A percentile compares a stretch with the other conserved stretches of the same genome.
These are phyloP conservation scores for Leucogyrophana mollusca DNA, from an alignment of 768 basidiomycete genomes.

Conservation along the genomic window DNA sequence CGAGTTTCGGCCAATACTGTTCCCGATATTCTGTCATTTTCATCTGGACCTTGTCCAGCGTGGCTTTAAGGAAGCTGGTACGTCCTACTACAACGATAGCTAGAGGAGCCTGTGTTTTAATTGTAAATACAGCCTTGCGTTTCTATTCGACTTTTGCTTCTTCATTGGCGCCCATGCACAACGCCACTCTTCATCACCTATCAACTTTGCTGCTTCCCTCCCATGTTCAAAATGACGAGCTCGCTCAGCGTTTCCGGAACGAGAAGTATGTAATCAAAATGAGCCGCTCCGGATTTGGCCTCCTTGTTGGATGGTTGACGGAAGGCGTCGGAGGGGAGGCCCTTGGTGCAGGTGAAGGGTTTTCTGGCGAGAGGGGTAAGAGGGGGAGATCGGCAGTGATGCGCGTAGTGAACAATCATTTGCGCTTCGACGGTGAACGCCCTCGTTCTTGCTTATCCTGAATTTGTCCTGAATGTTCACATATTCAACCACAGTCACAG, in stretches of 20 bases:
- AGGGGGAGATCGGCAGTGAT: slow-evolving; percentile 88
- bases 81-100: slow-evolving; percentile 21
- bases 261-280: slow-evolving; percentile 91
- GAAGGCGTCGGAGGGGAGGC: slow-evolving; percentile 88
- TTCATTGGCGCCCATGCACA: slow-evolving; percentile 65
- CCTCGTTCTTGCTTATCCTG: background rate
- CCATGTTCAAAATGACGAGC: slow-evolving; percentile 81
- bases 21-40: slow-evolving; percentile 97
- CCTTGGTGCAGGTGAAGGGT: slow-evolving; percentile 76
- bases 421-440: slow-evolving; percentile 85
- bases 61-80: slow-evolving; percentile 89
- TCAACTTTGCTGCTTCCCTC: slow-evolving; percentile 77
- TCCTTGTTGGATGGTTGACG: slow-evolving; percentile 94
- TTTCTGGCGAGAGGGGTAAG: slow-evolving; percentile 77
- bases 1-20: slow-evolving; percentile 90
- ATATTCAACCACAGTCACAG: slow-evolving; percentile 53
- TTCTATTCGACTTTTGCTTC: slow-evolving; percentile 75
- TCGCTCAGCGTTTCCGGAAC: slow-evolving; percentile 80
- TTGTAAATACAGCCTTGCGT: slow-evolving; percentile 52
- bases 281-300: slow-evolving; percentile 87
- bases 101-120: slow-evolving; percentile 9
- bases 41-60: slow-evolving; percentile 92
- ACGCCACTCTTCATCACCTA: slow-evolving; percentile 70
- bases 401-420: slow-evolving; percentile 91
- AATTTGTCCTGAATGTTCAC: slow-evolving; percentile 5